phyloP scores from a whole-genome alignment of 164 flowering plant genomes.

The Tinospora cordifolia region DNA sequence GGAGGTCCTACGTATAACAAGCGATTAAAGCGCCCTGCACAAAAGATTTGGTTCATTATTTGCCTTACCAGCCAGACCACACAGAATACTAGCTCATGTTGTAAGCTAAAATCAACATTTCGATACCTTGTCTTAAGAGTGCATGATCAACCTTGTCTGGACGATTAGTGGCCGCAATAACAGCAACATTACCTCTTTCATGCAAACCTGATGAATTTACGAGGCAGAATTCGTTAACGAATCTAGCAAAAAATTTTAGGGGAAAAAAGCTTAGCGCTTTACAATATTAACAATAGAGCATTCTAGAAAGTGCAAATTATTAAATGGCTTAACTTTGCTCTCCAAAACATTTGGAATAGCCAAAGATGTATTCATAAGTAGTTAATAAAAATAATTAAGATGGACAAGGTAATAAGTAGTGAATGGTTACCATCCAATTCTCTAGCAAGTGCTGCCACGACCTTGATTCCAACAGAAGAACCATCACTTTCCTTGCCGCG shows the following conservation, averaged over 20 bases:
- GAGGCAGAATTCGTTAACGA: background rate
- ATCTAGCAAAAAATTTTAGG: background rate
- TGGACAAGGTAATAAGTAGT: background rate
- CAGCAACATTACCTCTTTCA: slow-evolving; percentile 76
- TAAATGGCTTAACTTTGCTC: background rate
- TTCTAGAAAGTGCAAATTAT: background rate
- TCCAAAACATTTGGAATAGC: background rate
- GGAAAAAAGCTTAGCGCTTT: background rate
- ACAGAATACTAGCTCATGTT: background rate
- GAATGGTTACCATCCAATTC: slow-evolving; percentile 91
- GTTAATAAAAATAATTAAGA: background rate
- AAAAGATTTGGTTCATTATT: slow-evolving; percentile 7
- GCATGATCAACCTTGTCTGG: slow-evolving; percentile 97
- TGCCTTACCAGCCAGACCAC: background rate
- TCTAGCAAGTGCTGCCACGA: slow-evolving; percentile 86
- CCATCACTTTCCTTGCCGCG: slow-evolving; percentile 93
- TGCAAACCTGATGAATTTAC: slow-evolving; percentile 55
- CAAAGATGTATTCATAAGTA: background rate
- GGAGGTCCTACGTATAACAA: slow-evolving; percentile 92
- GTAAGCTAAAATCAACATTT: slow-evolving; percentile 7
- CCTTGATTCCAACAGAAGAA: slow-evolving; percentile 83
- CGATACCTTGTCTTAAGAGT: slow-evolving; percentile 77
- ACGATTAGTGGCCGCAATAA: slow-evolving; percentile 97
- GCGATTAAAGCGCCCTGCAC: slow-evolving; percentile 90
- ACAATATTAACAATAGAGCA: background rate